A percentile compares a stretch with the other conserved stretches of the same genome.
These are phyloP conservation scores for Gypsophila paniculata DNA, from an alignment of 179 eudicot species.

Conservation along the genomic window DNA sequence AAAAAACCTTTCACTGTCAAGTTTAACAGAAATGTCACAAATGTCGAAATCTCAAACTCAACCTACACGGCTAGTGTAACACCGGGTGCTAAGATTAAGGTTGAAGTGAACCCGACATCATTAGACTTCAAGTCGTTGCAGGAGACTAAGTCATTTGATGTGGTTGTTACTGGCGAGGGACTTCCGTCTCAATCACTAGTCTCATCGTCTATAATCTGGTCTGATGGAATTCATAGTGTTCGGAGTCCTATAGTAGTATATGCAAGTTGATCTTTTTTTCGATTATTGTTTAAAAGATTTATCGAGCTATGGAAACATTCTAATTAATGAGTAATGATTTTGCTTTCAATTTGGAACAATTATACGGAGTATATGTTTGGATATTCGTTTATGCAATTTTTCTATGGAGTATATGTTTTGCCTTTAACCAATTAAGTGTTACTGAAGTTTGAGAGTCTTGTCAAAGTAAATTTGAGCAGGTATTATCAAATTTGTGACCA, in stretches of 20 bases:
- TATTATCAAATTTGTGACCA: too few species aligned
- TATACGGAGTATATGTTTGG: too few species aligned
- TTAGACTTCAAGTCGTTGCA: conserved; percentile 23
- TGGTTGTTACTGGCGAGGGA: conserved; percentile 19
- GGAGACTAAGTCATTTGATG: conserved; percentile 24
- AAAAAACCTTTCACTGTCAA: neutral
- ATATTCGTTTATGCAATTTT: too few species aligned
- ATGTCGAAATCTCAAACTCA: conserved; percentile 28
- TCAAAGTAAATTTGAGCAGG: too few species aligned
- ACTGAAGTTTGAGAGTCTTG: too few species aligned
- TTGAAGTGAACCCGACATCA: conserved; percentile 23
- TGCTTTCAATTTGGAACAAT: neutral
- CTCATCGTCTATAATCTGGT: conserved; percentile 15
- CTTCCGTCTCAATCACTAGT: neutral
- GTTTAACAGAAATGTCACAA: conserved; percentile 34
- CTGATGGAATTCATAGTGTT: conserved; percentile 19
- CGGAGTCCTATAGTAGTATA: conserved; percentile 16
- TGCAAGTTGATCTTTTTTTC: neutral
- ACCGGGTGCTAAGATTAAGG: neutral
- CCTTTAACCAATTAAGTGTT: too few species aligned
- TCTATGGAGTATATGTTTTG: too few species aligned
- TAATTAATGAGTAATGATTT: too few species aligned
- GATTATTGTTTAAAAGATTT: too few species aligned
- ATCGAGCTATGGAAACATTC: too few species aligned
- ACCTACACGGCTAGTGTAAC: conserved; percentile 26